Percentiles rank a stretch among this genome's conserved stretches.
phyloP scores from a whole-genome alignment of 495 filamentous ascomycete genomes.

The Geoglossum glabrum region DNA sequence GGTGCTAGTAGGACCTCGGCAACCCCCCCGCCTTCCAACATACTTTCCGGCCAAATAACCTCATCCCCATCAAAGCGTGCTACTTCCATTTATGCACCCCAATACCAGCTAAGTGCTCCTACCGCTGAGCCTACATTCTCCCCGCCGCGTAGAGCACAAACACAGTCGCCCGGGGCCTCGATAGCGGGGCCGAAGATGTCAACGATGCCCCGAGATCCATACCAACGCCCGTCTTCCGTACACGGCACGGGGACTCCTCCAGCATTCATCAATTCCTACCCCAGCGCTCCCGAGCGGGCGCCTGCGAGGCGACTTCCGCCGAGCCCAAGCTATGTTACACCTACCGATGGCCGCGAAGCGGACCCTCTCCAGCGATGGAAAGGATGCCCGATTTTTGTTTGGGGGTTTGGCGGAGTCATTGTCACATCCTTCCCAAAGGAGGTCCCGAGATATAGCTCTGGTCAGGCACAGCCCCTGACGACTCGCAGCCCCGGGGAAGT shows the following conservation, averaged over 20 bases:
- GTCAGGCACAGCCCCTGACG: slow-evolving; percentile 49
- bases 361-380: slow-evolving; percentile 80
- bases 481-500: slow-evolving; percentile 73
- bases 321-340: slow-evolving; percentile 34
- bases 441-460: slow-evolving; percentile 66
- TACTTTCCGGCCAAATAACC: background rate
- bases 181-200: slow-evolving; percentile 30
- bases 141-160: slow-evolving; percentile 57
- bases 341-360: slow-evolving; percentile 57
- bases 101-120: slow-evolving; percentile 17
- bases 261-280: slow-evolving; percentile 9
- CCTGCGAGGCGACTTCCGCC: slow-evolving; percentile 20
- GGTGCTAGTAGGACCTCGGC: background rate
- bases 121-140: slow-evolving; percentile 16
- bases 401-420: slow-evolving; percentile 70
- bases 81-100: slow-evolving; percentile 16
- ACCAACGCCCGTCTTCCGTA: slow-evolving; percentile 50
- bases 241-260: slow-evolving; percentile 33
- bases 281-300: background rate
- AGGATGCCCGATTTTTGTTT: slow-evolving; percentile 65
- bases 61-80: slow-evolving; percentile 10
- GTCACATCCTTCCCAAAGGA: slow-evolving; percentile 77
- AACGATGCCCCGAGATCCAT: slow-evolving; percentile 25
- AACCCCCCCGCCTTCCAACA: background rate
- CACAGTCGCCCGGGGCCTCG: slow-evolving; percentile 54